Conservation (phyloP, 1,284 basidiomycete species). For the Cryptococcus hybrid region DNA sequence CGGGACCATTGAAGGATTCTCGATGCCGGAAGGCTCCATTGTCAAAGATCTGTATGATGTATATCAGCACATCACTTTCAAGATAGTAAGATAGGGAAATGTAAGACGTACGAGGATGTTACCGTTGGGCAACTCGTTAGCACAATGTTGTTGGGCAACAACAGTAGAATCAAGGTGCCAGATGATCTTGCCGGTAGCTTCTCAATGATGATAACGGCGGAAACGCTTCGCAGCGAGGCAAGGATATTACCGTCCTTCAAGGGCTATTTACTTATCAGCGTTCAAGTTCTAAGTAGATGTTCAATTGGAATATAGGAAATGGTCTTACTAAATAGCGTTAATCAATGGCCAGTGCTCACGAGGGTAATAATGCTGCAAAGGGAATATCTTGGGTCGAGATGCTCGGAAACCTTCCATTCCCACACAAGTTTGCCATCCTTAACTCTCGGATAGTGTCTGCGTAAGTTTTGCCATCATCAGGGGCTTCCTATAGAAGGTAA, state of each 20-base stretch:
- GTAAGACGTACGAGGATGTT: slow-evolving; percentile 16
- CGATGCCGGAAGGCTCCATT: slow-evolving; percentile 20
- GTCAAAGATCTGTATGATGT: slow-evolving; percentile 15
- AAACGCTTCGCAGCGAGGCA: slow-evolving; percentile 18
- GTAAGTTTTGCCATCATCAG: slow-evolving; percentile 17
- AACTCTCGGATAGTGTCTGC: slow-evolving; percentile 21
- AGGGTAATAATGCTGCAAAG: slow-evolving; percentile 16
- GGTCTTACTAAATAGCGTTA: slow-evolving; percentile 18
- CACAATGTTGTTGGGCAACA: slow-evolving; percentile 20
- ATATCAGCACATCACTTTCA: background rate
- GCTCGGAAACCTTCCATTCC: slow-evolving; percentile 21
- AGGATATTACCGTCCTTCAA: slow-evolving; percentile 20
- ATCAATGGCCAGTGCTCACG: slow-evolving; percentile 24
- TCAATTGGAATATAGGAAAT: background rate
- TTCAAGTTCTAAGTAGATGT: slow-evolving; percentile 14
- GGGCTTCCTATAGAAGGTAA: slow-evolving; percentile 14
- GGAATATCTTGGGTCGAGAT: slow-evolving; percentile 14
- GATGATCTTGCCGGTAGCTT: slow-evolving; percentile 15
- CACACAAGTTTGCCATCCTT: slow-evolving; percentile 20
- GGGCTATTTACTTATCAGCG: slow-evolving; percentile 17
- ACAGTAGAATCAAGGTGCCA: slow-evolving; percentile 21
- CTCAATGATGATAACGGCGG: slow-evolving; percentile 14
- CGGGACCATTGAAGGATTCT: slow-evolving; percentile 19
- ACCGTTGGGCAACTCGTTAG: slow-evolving; percentile 21
- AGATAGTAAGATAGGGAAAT: background rate